phyloP scores from a whole-genome alignment of 495 filamentous ascomycete genomes.

The Choiromyces venosus region DNA sequence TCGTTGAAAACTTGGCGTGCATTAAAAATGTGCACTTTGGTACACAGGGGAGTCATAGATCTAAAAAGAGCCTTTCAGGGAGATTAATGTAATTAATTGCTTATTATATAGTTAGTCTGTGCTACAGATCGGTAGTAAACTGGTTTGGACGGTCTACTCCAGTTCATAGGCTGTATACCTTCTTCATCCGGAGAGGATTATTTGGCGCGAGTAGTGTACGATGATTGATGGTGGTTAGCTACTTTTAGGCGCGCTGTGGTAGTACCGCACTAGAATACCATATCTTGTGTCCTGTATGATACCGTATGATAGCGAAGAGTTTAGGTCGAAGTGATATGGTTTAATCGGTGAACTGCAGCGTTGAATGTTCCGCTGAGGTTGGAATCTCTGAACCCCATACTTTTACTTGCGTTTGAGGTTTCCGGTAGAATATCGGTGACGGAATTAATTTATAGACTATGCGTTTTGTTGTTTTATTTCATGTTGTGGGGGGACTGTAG shows the following conservation, averaged over 20 bases:
- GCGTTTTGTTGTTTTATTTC: neutral
- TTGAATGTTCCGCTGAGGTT: neutral
- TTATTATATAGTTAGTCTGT: neutral
- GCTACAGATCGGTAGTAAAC: neutral
- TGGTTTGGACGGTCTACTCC: neutral
- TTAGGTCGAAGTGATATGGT: neutral
- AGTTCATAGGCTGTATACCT: neutral
- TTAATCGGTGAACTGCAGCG: neutral
- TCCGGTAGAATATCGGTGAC: neutral
- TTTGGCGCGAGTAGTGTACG: neutral
- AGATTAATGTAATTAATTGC: neutral
- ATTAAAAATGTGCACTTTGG: neutral
- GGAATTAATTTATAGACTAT: neutral
- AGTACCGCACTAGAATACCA: neutral
- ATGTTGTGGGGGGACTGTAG: neutral
- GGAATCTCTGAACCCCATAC: neutral
- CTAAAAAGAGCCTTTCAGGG: neutral
- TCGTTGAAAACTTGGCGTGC: neutral
- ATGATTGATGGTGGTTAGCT: neutral
- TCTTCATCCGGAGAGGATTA: neutral
- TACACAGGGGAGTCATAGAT: neutral
- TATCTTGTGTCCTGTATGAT: too few relatives aligned
- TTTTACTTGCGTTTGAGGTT: neutral
- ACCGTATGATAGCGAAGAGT: neutral
- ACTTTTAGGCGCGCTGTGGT: neutral